Percentiles rank a stretch among this genome's conserved stretches.
Conservation (phyloP, 352 stramenopile species). For the Globisporangium viniferum region DNA sequence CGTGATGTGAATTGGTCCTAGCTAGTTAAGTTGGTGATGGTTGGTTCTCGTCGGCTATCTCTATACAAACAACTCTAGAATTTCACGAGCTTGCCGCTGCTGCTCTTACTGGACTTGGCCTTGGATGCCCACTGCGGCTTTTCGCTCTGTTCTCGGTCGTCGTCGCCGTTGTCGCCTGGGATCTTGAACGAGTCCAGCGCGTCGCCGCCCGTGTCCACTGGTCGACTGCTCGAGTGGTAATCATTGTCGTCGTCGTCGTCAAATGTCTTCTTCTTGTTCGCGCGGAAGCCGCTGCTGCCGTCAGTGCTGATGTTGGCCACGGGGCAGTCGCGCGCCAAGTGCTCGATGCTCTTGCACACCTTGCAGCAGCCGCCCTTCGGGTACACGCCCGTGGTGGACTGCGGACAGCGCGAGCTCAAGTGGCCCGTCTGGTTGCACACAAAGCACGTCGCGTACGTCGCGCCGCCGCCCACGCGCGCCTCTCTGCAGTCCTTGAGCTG, state of each 20-base stretch:
- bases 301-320: conserved; percentile 64
- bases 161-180: conserved; percentile 38
- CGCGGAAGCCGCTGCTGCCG: conserved; percentile 42
- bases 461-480: conserved; percentile 57
- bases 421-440: conserved; percentile 86
- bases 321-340: conserved; percentile 84
- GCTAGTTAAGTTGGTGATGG: background rate
- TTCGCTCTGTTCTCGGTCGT: conserved; percentile 9
- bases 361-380: conserved; percentile 89
- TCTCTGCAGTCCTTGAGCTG: conserved; percentile 67
- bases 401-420: conserved; percentile 80
- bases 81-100: conserved; percentile 35
- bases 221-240: conserved; percentile 6
- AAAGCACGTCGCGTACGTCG: conserved; percentile 83
- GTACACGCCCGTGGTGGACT: conserved; percentile 88
- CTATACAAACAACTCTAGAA: conserved; percentile 28
- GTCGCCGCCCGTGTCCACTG: conserved; percentile 16
- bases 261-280: conserved; percentile 84
- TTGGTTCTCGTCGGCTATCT: background rate
- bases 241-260: conserved; percentile 52
- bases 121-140: conserved; percentile 18
- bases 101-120: conserved; percentile 12
- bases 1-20: background rate
- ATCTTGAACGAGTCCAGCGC: conserved; percentile 17
- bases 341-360: conserved; percentile 76